Conservation (phyloP, 2,329 filamentous ascomycete species). For the Elsinoe arachidis region DNA sequence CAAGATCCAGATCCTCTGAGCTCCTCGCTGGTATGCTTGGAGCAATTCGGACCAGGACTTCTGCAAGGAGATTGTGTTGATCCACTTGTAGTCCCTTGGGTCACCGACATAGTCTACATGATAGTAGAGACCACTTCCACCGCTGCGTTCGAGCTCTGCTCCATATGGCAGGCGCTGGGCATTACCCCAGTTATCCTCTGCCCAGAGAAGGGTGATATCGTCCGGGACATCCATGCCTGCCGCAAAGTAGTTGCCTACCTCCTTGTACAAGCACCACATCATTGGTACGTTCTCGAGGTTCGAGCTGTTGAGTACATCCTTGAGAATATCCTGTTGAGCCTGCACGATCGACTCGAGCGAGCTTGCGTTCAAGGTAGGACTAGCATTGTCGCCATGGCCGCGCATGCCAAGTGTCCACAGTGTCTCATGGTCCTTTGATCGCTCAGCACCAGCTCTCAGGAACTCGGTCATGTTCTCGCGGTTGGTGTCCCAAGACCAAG, state of each 20-base stretch:
- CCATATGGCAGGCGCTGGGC: constrained; percentile 52
- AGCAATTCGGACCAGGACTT: constrained; percentile 60
- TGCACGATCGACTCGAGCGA: constrained; percentile 54
- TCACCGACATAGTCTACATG: constrained; percentile 57
- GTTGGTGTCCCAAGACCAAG: constrained; percentile 63
- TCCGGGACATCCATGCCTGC: constrained; percentile 55
- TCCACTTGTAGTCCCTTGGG: constrained; percentile 43
- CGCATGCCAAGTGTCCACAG: constrained; percentile 62
- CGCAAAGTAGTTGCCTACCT: constrained; percentile 62
- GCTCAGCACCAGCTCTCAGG: constrained; percentile 57
- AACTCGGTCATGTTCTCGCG: constrained; percentile 60
- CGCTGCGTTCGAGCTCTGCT: constrained; percentile 51
- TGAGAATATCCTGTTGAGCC: constrained; percentile 52
- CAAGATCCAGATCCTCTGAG: constrained; percentile 56
- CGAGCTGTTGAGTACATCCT: constrained; percentile 44
- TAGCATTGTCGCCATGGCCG: constrained; percentile 58
- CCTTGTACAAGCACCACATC: constrained; percentile 67
- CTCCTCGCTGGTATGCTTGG: constrained; percentile 50
- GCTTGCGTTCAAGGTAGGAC: constrained; percentile 47
- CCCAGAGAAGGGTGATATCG: constrained; percentile 59
- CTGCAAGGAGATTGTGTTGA: constrained; percentile 57
- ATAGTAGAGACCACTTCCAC: constrained; percentile 60
- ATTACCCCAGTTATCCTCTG: constrained; percentile 62
- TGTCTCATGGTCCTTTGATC: constrained; percentile 57
- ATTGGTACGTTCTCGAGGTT: constrained; percentile 51